Evolutionary conservation across 331 rosid genomes (phyloP).

Genomic region (Telfairia occidentalis): DNA sequence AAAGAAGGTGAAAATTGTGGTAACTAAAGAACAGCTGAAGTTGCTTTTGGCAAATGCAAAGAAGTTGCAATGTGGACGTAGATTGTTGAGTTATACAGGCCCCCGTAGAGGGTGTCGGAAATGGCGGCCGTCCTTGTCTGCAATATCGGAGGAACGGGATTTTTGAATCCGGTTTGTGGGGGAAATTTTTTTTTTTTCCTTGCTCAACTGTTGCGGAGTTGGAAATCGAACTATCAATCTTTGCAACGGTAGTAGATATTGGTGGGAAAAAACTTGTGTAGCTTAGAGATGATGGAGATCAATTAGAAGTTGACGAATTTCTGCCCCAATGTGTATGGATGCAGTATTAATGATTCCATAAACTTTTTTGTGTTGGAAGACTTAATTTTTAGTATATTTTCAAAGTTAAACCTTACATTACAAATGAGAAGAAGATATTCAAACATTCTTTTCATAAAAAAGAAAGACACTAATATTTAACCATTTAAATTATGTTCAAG

Average conservation of each 20-base stretch:
- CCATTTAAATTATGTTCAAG: no score
- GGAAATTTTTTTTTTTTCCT: no score
- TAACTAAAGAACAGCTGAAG: conserved; percentile 12
- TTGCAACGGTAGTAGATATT: no score
- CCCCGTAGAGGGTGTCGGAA: neutral
- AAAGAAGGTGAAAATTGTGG: conserved; percentile 13
- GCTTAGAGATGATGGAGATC: neutral
- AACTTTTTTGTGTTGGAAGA: neutral
- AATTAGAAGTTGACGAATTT: neutral
- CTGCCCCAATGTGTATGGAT: neutral
- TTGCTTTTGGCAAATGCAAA: conserved; percentile 3
- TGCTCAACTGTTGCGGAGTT: no score
- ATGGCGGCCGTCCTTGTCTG: conserved; percentile 14
- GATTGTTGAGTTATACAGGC: neutral
- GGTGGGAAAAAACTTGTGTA: neutral
- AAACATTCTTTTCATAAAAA: no score
- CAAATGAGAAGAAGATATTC: no score
- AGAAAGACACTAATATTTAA: no score
- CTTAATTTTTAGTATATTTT: neutral
- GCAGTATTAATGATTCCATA: neutral
- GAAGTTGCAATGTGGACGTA: conserved; percentile 15
- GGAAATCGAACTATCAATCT: no score
- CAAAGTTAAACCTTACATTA: no score
- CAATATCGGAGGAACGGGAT: conserved; percentile 22
- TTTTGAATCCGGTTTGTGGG: neutral